Conservation (phyloP, 2,329 filamentous ascomycete species). For the Fusarium sp. region DNA sequence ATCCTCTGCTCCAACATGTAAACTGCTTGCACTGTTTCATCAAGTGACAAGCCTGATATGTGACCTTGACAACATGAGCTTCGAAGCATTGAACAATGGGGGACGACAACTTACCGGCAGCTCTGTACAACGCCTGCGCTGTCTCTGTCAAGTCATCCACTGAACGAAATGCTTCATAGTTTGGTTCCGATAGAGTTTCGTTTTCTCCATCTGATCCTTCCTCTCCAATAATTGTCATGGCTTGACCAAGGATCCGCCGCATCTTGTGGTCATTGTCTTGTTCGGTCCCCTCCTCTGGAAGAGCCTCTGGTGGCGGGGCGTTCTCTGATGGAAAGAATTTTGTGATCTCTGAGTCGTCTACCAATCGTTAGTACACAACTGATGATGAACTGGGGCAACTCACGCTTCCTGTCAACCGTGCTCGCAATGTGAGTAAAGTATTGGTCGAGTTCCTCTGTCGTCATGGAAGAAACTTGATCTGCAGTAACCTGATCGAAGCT, state of each 20-base stretch:
- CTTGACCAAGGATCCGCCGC: constrained; percentile 36
- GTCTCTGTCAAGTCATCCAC: constrained; percentile 47
- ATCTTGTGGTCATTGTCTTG: constrained; percentile 42
- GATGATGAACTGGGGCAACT: not conserved
- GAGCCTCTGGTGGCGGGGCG: constrained; percentile 21
- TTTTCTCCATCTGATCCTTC: constrained; percentile 7
- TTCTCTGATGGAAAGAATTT: constrained; percentile 51
- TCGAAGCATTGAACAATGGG: not conserved
- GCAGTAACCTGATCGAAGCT: constrained; percentile 68
- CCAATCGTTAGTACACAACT: constrained; percentile 11
- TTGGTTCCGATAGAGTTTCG: not conserved
- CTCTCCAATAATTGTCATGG: constrained; percentile 20
- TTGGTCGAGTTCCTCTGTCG: constrained; percentile 68
- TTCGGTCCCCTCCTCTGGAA: constrained; percentile 38
- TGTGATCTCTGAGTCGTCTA: constrained; percentile 46
- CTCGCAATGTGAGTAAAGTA: constrained; percentile 65
- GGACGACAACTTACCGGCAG: constrained; percentile 44
- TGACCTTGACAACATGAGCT: constrained; percentile 43
- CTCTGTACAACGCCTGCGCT: constrained; percentile 49
- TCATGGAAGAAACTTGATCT: constrained; percentile 71
- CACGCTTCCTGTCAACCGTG: constrained; percentile 50
- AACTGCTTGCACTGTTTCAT: constrained; percentile 50
- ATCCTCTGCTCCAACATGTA: constrained; percentile 54
- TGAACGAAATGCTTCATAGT: constrained; percentile 48
- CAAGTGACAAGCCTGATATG: constrained; percentile 49